Evolutionary conservation across 768 basidiomycete species (phyloP), one percentile per base, ranked within the genome.

Genomic region (Xerocomus brunneocitrinus): DNA sequence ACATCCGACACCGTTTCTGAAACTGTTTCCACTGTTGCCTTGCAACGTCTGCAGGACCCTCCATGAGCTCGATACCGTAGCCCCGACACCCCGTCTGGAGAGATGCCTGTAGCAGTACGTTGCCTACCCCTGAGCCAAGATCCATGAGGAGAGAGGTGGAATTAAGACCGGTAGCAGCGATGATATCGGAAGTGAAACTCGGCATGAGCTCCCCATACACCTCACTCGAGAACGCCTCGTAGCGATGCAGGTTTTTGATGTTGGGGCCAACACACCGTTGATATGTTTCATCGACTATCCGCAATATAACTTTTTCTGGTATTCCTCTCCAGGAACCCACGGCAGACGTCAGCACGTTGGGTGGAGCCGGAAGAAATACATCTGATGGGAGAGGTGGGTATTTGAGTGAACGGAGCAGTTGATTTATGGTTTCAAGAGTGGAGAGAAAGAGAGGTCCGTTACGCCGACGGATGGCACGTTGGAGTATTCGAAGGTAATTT

Each of bases 141-240:
- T 95, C 92, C 48, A 94, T 73, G 64, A 95, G 90, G 2, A 87
- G 75, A 10, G 83, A 85, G 38, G 55, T 81, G 1, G 79, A 73
- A 13, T 70, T 71, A 13, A 88, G 71, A 8, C 72, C 68, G 1
- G 82, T 79, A n/a, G 73, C 71, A 42, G 73, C 62, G 49, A 83
- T 71, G 52, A 86, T 75, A 39, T 80, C 77, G 24, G 77, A 75
- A 38, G 81, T 74, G 58, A 95, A 81, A 55, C 78, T 79, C 3
- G 89, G 91, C 82, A 87, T 86, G 47, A 94, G 80, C 66, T 97
- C 95, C 55, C 89, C 95, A 63, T 93, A 98, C 27, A 89, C 90
- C 49, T 86, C 85, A 62, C 85, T 86, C 50, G 89, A 84, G 74
- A 95, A 85, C 30, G 90, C 83, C 62, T 83, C 80, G 67, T 98